Conservation (phyloP, 306 rosid species). For the Spatholobus suberectus region DNA sequence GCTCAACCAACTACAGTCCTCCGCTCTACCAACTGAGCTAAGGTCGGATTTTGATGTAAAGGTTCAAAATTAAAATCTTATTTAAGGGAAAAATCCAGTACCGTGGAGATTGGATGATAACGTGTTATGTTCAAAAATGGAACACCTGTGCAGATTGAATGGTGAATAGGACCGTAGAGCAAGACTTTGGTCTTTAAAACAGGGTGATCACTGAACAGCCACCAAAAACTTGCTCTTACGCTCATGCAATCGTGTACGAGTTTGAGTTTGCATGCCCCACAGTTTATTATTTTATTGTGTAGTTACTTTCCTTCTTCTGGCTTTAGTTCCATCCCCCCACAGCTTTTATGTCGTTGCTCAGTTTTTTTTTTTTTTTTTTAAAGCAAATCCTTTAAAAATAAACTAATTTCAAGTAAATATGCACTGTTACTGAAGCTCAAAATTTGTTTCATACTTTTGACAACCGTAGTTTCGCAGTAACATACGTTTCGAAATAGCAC, state of each 20-base stretch:
- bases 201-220: no score
- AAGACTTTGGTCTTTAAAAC: neutral
- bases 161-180: neutral
- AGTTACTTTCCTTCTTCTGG: neutral
- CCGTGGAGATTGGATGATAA: neutral
- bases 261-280: no score
- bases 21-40: constrained; percentile 48
- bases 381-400: neutral
- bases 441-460: neutral
- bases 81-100: no score
- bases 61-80: neutral
- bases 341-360: neutral
- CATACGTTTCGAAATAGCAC: neutral
- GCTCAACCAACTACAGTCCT: constrained; percentile 35
- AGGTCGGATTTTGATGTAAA: neutral
- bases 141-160: neutral
- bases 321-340: neutral
- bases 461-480: neutral
- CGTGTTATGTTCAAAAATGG: no score
- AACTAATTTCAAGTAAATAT: neutral
- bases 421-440: neutral
- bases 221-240: no score
- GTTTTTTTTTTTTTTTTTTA: neutral
- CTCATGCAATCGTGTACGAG: no score
- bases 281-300: neutral